Evolutionary conservation across 208 protist genomes (phyloP).

Genomic region (Histomonas meleagridis): DNA sequence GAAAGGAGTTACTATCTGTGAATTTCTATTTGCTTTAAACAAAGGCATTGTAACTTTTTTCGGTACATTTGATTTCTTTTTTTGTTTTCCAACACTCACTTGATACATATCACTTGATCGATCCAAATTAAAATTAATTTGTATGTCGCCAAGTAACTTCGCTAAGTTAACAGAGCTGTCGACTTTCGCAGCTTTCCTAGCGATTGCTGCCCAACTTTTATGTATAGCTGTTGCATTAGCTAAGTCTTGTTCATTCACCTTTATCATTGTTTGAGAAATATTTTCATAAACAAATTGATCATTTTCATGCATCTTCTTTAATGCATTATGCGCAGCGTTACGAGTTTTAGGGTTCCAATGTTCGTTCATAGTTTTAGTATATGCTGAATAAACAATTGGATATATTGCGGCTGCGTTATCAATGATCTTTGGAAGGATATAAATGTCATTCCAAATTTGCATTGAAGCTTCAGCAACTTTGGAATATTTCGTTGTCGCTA

Average conservation of each 20-base stretch:
- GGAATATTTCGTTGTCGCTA: not conserved
- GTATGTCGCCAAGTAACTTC: not conserved
- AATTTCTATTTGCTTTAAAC: too few relatives aligned
- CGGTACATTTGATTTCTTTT: too few relatives aligned
- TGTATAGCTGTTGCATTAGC: not conserved
- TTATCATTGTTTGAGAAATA: not conserved
- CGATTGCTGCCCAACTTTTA: not conserved
- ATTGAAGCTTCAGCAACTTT: constrained; percentile 1
- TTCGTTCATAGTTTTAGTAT: not conserved
- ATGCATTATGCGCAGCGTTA: not conserved
- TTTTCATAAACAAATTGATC: constrained; percentile 5
- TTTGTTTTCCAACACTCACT: too few relatives aligned
- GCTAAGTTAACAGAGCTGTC: not conserved
- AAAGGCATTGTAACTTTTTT: too few relatives aligned
- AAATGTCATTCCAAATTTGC: not conserved
- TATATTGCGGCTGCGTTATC: constrained; percentile 15
- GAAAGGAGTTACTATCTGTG: too few relatives aligned
- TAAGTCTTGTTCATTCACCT: not conserved
- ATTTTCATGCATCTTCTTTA: not conserved
- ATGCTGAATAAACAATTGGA: constrained; percentile 3
- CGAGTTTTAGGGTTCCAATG: not conserved
- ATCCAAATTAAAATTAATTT: constrained; percentile 30
- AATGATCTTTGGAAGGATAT: not conserved
- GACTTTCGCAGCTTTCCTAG: not conserved
- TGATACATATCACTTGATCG: too few relatives aligned